Evolutionary conservation across 306 rosid genomes (phyloP).

Genomic region (Medicago ruthenica): DNA sequence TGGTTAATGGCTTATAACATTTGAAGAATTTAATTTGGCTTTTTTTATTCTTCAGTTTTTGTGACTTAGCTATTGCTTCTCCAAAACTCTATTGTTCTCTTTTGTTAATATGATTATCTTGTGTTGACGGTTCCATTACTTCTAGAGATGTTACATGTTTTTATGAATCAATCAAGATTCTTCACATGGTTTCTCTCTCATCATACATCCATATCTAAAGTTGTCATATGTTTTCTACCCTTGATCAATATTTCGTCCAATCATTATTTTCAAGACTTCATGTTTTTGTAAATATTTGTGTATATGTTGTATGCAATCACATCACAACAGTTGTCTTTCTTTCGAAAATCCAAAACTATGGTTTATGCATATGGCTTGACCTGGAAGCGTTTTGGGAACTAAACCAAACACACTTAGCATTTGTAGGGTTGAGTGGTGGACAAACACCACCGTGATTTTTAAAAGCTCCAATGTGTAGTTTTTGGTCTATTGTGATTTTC

Average conservation of each 20-base stretch:
- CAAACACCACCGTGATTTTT: too few relatives aligned
- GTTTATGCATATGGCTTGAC: background rate
- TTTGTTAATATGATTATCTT: slow-evolving; percentile 3
- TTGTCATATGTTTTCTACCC: background rate
- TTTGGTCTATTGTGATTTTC: too few relatives aligned
- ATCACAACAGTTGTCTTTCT: too few relatives aligned
- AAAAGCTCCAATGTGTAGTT: too few relatives aligned
- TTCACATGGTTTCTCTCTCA: background rate
- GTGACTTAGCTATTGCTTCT: slow-evolving; percentile 25
- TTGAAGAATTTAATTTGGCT: slow-evolving; percentile 2
- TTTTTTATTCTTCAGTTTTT: slow-evolving; percentile 9
- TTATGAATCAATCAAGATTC: slow-evolving; percentile 22
- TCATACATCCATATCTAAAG: slow-evolving; percentile 6
- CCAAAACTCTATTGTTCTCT: background rate
- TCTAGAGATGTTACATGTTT: slow-evolving; percentile 17
- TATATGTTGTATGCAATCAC: background rate
- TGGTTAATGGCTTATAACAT: slow-evolving; percentile 13
- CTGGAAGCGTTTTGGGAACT: background rate
- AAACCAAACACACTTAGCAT: background rate
- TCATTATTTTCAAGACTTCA: background rate
- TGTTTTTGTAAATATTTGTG: too few relatives aligned
- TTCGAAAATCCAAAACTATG: background rate
- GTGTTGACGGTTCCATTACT: background rate
- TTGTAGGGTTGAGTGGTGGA: too few relatives aligned
- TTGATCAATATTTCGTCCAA: background rate